These are phyloP conservation scores for Arabidopsis lyrata DNA, from an alignment of 441 rosid genomes.

Conservation along the genomic window DNA sequence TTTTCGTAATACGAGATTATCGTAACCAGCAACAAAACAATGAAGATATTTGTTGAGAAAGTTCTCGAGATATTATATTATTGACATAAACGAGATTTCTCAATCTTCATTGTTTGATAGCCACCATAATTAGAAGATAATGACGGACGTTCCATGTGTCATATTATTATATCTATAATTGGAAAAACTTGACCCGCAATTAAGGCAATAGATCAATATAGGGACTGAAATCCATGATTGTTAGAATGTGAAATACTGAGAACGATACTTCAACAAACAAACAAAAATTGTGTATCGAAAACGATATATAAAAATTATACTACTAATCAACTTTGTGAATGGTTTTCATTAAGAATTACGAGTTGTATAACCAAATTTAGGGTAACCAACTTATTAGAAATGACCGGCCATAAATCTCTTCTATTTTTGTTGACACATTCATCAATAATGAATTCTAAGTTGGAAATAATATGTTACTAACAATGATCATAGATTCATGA, in stretches of 20 bases:
- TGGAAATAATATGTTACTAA: not conserved
- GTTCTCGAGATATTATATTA: conserved; percentile 4
- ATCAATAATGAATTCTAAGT: not conserved
- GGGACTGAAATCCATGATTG: conserved; percentile 18
- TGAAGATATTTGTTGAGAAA: not conserved
- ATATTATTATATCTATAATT: conserved; percentile 10
- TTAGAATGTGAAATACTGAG: conserved; percentile 1
- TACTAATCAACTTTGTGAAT: not conserved
- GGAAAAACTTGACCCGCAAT: conserved; percentile 23
- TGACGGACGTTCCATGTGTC: not conserved
- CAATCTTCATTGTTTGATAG: too few species aligned
- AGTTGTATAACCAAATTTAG: conserved; percentile 8
- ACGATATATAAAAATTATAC: too few species aligned
- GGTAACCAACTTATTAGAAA: not conserved
- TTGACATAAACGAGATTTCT: too few species aligned
- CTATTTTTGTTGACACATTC: not conserved
- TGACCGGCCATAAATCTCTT: not conserved
- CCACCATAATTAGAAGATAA: conserved; percentile 6
- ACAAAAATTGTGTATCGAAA: too few species aligned
- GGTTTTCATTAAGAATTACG: conserved; percentile 1
- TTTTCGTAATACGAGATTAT: not conserved
- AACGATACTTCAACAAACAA: not conserved
- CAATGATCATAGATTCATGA: too few species aligned
- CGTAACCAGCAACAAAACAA: not conserved
- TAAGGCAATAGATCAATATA: not conserved